Evolutionary conservation across 2,329 filamentous ascomycete species (phyloP).

Genomic region (Colletotrichum kahawae): DNA sequence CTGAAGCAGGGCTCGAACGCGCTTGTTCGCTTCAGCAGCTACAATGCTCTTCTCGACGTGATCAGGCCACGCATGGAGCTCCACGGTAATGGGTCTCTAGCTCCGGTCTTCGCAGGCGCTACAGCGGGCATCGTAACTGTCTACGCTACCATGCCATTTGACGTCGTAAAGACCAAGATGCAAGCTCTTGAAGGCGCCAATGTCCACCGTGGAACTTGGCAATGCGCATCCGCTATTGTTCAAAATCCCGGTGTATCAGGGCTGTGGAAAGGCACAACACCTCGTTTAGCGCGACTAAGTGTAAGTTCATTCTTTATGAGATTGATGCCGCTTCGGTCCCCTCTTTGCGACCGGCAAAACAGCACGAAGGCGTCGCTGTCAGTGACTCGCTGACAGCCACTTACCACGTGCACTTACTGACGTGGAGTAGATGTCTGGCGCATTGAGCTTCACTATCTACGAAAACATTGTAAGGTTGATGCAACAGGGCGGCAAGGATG

Average conservation of each 20-base stretch:
- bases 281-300: background rate
- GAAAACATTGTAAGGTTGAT: background rate
- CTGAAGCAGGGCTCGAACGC: constrained; percentile 29
- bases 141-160: constrained; percentile 27
- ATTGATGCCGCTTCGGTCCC: background rate
- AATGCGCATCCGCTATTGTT: background rate
- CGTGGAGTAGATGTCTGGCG: background rate
- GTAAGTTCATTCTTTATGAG: background rate
- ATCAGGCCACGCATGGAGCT: background rate
- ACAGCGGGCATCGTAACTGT: constrained; percentile 26
- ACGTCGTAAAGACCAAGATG: constrained; percentile 29
- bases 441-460: background rate
- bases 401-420: background rate
- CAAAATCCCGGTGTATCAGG: background rate
- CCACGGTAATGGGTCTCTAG: background rate
- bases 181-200: background rate
- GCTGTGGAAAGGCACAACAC: background rate
- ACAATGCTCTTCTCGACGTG: constrained; percentile 24
- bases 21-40: constrained; percentile 27
- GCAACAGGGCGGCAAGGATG: background rate
- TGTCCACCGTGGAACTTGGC: background rate
- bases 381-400: background rate
- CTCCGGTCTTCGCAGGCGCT: constrained; percentile 22
- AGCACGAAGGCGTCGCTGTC: background rate
- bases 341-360: background rate